phyloP scores from a whole-genome alignment of 768 basidiomycete genomes.

The Mycena leptocephala region DNA sequence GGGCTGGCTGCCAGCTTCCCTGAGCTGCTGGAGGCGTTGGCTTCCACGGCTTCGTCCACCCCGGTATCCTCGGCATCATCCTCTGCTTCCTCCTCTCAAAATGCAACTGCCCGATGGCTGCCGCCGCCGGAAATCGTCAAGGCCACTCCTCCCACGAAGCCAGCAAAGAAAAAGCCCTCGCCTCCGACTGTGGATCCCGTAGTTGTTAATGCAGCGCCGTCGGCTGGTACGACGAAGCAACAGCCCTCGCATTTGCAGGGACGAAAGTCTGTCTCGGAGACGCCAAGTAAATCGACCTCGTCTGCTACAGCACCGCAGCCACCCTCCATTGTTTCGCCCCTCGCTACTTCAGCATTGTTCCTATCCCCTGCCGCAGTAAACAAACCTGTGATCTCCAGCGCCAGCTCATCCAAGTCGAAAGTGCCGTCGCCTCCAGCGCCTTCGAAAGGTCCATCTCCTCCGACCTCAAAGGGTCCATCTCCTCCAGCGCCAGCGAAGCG shows the following conservation, averaged over 20 bases:
- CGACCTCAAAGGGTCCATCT: neutral
- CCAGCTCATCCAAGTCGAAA: neutral
- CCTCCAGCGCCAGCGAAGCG: neutral
- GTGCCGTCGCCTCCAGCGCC: neutral
- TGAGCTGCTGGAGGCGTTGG: neutral
- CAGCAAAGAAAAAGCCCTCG: neutral
- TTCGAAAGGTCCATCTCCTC: neutral
- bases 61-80: neutral
- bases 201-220: neutral
- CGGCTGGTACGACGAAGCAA: neutral
- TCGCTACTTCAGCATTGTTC: neutral
- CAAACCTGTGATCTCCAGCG: conserved; percentile 2
- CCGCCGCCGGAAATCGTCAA: conserved; percentile 3
- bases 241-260: neutral
- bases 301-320: neutral
- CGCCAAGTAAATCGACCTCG: neutral
- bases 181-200: neutral
- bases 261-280: neutral
- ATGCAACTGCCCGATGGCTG: conserved; percentile 3
- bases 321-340: neutral
- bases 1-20: conserved; percentile 9
- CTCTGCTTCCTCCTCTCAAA: conserved; percentile 4
- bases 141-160: neutral
- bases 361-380: neutral
- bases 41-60: neutral